phyloP scores from a whole-genome alignment of 495 filamentous ascomycete species.

The Neurospora cerealis region DNA sequence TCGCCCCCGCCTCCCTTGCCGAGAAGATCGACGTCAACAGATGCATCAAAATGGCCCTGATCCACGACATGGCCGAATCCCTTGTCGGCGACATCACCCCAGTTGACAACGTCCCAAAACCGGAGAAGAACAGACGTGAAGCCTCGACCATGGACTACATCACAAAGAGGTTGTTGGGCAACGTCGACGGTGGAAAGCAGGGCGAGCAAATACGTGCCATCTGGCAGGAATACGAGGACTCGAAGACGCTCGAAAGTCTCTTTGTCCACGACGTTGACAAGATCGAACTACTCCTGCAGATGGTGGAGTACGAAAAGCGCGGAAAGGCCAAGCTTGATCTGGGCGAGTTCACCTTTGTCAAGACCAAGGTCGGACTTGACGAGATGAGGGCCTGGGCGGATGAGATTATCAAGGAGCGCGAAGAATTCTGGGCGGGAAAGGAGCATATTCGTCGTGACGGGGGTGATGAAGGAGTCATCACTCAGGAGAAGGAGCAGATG shows the following conservation, averaged over 20 bases:
- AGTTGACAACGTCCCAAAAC: constrained; percentile 57
- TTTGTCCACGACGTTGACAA: constrained; percentile 98
- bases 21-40: constrained; percentile 60
- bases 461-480: constrained; percentile 29
- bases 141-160: constrained; percentile 85
- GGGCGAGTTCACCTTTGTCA: constrained; percentile 73
- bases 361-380: constrained; percentile 55
- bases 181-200: constrained; percentile 55
- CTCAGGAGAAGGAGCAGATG: constrained; percentile 21
- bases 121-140: constrained; percentile 82
- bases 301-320: constrained; percentile 88
- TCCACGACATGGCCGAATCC: constrained; percentile 96
- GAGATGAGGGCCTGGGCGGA: constrained; percentile 75
- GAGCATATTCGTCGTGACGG: constrained; percentile 32
- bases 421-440: constrained; percentile 55
- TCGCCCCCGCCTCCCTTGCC: constrained; percentile 71
- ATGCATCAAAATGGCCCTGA: constrained; percentile 86
- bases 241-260: constrained; percentile 65
- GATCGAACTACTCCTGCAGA: constrained; percentile 87
- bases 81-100: constrained; percentile 96
- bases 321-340: constrained; percentile 57
- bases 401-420: constrained; percentile 65
- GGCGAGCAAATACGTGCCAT: constrained; percentile 61
- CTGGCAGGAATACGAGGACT: constrained; percentile 92
- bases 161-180: constrained; percentile 56